A percentile compares a stretch with the other conserved stretches of the same genome.
phyloP scores from a whole-genome alignment of 2,329 filamentous ascomycete genomes.

The Clarireedia monteithiana region DNA sequence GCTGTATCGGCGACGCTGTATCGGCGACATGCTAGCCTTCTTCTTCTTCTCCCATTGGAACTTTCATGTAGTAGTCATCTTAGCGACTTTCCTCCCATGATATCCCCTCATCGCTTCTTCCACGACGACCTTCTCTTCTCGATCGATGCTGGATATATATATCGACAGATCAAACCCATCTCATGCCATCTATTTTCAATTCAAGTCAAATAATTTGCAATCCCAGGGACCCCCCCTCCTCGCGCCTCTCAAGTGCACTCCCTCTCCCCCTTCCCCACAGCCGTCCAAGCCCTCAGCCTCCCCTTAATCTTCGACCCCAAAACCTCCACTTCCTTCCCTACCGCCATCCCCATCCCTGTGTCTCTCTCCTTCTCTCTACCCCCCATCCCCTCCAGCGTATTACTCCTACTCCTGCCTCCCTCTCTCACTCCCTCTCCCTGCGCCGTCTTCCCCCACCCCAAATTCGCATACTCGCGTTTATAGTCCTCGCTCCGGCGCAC shows the following conservation, averaged over 20 bases:
- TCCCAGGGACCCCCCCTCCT: neutral
- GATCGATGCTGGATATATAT: too few relatives aligned
- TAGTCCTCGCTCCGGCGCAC: neutral
- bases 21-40: neutral
- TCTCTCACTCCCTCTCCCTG: neutral
- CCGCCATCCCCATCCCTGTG: neutral
- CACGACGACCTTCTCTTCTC: too few relatives aligned
- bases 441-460: neutral
- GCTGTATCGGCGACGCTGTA: too few relatives aligned
- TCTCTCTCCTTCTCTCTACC: neutral
- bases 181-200: neutral
- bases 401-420: neutral
- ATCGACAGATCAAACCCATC: too few relatives aligned
- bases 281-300: conserved; percentile 6
- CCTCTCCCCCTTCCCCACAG: neutral
- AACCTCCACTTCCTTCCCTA: neutral
- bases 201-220: neutral
- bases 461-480: too few relatives aligned
- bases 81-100: too few relatives aligned
- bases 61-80: neutral
- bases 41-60: neutral
- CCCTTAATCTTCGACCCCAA: conserved; percentile 7
- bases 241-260: neutral
- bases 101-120: too few relatives aligned
- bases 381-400: neutral